Evolutionary conservation across 331 rosid genomes (phyloP), one percentile per base, ranked within the genome.

Genomic region (Quercus tomentella): DNA sequence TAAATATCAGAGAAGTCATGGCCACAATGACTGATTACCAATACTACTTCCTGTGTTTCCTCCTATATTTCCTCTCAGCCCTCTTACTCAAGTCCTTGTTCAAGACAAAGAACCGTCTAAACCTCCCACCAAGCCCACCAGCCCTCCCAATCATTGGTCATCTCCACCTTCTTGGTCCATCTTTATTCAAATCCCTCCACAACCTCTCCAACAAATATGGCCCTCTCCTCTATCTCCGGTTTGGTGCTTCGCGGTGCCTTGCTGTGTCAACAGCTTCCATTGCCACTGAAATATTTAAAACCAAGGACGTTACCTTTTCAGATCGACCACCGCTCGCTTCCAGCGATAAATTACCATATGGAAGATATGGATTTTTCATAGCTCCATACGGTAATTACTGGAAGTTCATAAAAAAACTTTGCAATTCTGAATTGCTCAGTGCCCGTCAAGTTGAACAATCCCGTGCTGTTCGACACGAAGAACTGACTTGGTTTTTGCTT

Each of bases 391-490:
- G 93, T 0, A 78, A 77, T 1, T 89, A 89, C 54, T 91, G 93
- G 93, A 71, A 73, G 86, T 86, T 87, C 75, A 80, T 87, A 72
- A 91, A 86, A 79, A 89, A 87, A 73, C 88, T 91, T 2, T 89
- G 91, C 74, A 86, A 84, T 87, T 80, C 89, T 0, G 87, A 87
- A 62, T 89, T 91, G 45, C 80, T 91, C 0, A 73, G 89, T 0
- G 89, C 89, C 21, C 80, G 79, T 14, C 91, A 89, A 0, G 79
- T 91, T 0, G 89, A 84, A 17, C 86, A 82, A 4, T 89, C 91
- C 3, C 83, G 80, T 1, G 54, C 26, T 4, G 82, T 80, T 12
- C 84, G 93, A 0, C 75, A 55, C 5, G 84, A 74, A 1, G 93
- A 89, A 51, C 22, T 84, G 0, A 26, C 37, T 31, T 49, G 76